A percentile compares a stretch with the other conserved stretches of the same genome.
Evolutionary conservation across 768 basidiomycete genomes (phyloP).

Genomic region (Mrakia hoshinonis): DNA sequence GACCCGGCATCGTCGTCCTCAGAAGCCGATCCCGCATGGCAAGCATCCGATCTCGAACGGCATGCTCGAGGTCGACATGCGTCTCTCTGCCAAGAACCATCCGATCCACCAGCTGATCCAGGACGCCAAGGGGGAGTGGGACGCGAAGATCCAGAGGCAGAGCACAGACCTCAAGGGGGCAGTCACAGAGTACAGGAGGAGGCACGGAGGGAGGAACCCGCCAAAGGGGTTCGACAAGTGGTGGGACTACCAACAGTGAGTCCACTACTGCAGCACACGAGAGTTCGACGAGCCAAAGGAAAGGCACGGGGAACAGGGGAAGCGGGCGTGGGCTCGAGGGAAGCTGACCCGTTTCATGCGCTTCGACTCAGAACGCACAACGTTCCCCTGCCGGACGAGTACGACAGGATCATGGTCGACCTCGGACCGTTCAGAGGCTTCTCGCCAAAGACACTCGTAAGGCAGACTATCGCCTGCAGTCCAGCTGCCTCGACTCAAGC

Average conservation of each 20-base stretch:
- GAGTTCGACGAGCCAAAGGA: neutral
- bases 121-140: conserved; percentile 36
- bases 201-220: conserved; percentile 32
- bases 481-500: neutral
- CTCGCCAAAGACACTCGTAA: conserved; percentile 10
- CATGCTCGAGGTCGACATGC: conserved; percentile 40
- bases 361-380: conserved; percentile 32
- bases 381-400: conserved; percentile 36
- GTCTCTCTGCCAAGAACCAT: conserved; percentile 37
- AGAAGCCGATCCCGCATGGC: neutral
- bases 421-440: conserved; percentile 33
- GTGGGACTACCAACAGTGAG: conserved; percentile 37
- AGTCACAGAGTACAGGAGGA: conserved; percentile 35
- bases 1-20: neutral
- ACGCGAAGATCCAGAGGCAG: conserved; percentile 35
- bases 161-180: conserved; percentile 34
- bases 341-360: neutral
- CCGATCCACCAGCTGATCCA: conserved; percentile 45
- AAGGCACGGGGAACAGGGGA: neutral
- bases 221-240: conserved; percentile 40
- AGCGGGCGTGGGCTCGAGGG: neutral
- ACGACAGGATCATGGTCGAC: conserved; percentile 36
- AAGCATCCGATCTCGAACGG: conserved; percentile 37
- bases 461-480: neutral
- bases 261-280: neutral